Evolutionary conservation across 2,329 filamentous ascomycete species (phyloP).

Genomic region (Aspergillus brasiliensis): DNA sequence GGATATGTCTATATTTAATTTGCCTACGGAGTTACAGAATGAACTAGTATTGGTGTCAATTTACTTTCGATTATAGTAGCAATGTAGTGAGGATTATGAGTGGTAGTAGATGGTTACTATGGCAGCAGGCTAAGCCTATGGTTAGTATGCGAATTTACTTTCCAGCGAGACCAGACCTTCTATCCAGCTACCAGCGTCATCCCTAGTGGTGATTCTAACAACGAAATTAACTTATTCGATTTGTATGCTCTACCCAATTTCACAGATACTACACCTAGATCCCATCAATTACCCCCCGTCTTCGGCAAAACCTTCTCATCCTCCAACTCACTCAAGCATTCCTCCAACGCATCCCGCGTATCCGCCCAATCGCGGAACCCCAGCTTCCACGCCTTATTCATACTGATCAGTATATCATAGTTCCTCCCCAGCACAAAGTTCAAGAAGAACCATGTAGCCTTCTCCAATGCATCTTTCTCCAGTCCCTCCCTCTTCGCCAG

Average conservation of each 20-base stretch:
- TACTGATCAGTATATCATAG: not conserved
- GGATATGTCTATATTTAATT: too few relatives aligned
- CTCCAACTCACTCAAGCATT: not conserved
- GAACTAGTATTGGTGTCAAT: too few relatives aligned
- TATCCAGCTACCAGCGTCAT: too few relatives aligned
- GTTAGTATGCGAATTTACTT: too few relatives aligned
- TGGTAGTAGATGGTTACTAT: too few relatives aligned
- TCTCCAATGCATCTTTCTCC: not conserved
- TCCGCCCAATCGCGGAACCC: not conserved
- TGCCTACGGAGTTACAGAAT: too few relatives aligned
- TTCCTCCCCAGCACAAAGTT: not conserved
- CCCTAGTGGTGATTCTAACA: too few relatives aligned
- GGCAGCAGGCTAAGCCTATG: too few relatives aligned
- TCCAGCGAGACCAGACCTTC: too few relatives aligned
- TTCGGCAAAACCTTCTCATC: not conserved
- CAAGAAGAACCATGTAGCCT: not conserved
- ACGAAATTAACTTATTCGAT: fast-evolving
- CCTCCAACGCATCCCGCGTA: conserved; percentile 2
- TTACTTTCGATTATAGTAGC: too few relatives aligned
- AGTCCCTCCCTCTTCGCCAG: not conserved
- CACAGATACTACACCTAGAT: not conserved
- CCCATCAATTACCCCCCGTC: not conserved
- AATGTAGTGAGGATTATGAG: too few relatives aligned
- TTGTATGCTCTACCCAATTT: too few relatives aligned
- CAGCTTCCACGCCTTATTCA: conserved; percentile 2